These are phyloP conservation scores for Penicillium malachiteum DNA, from an alignment of 495 filamentous ascomycete species.

Conservation along the genomic window DNA sequence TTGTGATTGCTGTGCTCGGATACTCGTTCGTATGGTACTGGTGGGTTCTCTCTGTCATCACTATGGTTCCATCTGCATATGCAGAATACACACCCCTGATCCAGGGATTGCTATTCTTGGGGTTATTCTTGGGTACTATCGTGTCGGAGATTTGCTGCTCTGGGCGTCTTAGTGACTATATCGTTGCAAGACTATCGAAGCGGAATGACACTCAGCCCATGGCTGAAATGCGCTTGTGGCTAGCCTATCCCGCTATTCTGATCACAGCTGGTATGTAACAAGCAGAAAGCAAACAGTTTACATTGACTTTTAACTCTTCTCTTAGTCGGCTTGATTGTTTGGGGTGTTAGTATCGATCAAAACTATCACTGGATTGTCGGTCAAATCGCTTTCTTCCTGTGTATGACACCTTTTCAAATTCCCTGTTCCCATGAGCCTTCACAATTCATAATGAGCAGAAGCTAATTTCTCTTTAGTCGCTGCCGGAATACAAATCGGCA, in stretches of 20 bases:
- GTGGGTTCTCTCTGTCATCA: constrained; percentile 63
- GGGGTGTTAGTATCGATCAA: constrained; percentile 58
- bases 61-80: constrained; percentile 61
- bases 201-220: constrained; percentile 45
- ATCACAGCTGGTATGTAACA: constrained; percentile 43
- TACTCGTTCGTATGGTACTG: constrained; percentile 63
- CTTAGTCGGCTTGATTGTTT: constrained; percentile 47
- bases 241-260: constrained; percentile 55
- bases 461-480: constrained; percentile 37
- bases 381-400: constrained; percentile 57
- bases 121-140: constrained; percentile 56
- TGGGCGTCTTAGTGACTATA: constrained; percentile 51
- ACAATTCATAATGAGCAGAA: not conserved
- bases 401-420: constrained; percentile 18
- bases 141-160: constrained; percentile 56
- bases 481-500: constrained; percentile 61
- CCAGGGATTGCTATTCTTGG: constrained; percentile 59
- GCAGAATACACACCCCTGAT: constrained; percentile 47
- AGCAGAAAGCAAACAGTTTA: not conserved
- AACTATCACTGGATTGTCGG: constrained; percentile 61
- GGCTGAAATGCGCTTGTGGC: constrained; percentile 61
- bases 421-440: not conserved
- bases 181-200: constrained; percentile 48
- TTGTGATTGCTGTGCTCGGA: constrained; percentile 46
- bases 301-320: not conserved